Base-by-base conservation (phyloP, 805 yeast species). In the Candida rishiriensis region DNA sequence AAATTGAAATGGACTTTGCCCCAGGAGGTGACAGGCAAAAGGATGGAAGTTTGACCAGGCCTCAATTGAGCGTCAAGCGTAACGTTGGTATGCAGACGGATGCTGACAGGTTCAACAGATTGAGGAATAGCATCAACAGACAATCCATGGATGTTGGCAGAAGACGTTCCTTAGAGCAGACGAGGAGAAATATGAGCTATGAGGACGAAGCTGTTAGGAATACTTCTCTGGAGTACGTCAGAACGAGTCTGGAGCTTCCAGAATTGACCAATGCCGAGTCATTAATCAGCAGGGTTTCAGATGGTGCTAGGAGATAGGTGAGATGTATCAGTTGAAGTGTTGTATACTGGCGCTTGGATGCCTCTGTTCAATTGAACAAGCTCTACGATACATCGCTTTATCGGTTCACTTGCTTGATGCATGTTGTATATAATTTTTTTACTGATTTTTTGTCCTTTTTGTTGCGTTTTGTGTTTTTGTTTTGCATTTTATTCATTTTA, bases 1-100 rank as follows among this genome's bases (percentile, higher is more conserved):
- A 75, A 47, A 76, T 76, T 43, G 73, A 74, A 29, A 57, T 76
- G 72, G 72, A 73, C 28, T 65, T 56, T 46, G 56, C 61, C 2
- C 43, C 31, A 11, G 54, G 51, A n/a, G 54, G 52, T 32, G 39
- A 41, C 15, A 42, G 43, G 28, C 38, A 34, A 5, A 38, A 36
- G 10, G 55, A 58, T 44, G 63, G 64, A 4, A 70, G 69, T 8
- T 60, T 71, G 39, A 46, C 58, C 11, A 59, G 66, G 42, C 65
- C 66, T 21, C 57, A 60, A 1, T 46, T 60, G 17, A 52, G 59
- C 5, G 56, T 63, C 9, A 60, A 53, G 38, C 45, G 52, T 32
- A 46, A 50, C 14, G 54, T 55, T 7, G 50, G 49, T 5, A 31
- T 49, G 14, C 42, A 42, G 32, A 54, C 55, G 5, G 61, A 53